Evolutionary conservation across 2,329 filamentous ascomycete species (phyloP), one percentile per base, ranked within the genome.

Genomic region (Hypocreales sp.): DNA sequence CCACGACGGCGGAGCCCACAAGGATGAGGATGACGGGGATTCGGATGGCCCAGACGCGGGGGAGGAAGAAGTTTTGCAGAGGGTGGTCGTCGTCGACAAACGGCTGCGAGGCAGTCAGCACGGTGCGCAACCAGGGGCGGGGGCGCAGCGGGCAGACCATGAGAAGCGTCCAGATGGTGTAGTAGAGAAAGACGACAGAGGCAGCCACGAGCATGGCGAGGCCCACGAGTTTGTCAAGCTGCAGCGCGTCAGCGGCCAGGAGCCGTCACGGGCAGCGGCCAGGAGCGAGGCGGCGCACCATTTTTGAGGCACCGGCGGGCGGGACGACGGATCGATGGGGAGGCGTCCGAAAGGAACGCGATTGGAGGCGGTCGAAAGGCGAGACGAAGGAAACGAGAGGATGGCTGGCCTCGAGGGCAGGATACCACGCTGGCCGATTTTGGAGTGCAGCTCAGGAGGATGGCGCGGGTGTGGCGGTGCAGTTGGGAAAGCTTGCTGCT

Each of bases 11-110:
- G 34, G 78, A 86, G 38, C 79, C 86, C 40, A 98, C 67, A 25
- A 98, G 74, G 37, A 94, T 78, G 41, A 98, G 75, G 51, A 98
- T 93, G 44, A 98, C 87, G 42, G 90, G 90, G 47, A 98, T 90
- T 53, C 90, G 86, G 51, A 98, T 93, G 34, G 90, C 90, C 90
- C 90, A 98, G 51, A 93, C 86, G 53, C 90, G 86, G 25, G 87
- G 87, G 35, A 83, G 90, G 63, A 98, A 98, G 61, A 95, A 68
- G 52, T 79, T 79, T 52, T 98, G 90, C 32, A 95, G 77, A 31
- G 83, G 77, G 56, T 98, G 90, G 51, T 83, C 82, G 31, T 79
- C 72, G 56, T 98, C 90, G 56, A 98, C 90, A 55, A 98, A 98
- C 51, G 90, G 90, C 90, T 98, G 41, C 11, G n/a, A n/a, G n/a